These are phyloP conservation scores for Phoenix roebelenii DNA, from an alignment of 176 grass and related monocot species.

Conservation along the genomic window DNA sequence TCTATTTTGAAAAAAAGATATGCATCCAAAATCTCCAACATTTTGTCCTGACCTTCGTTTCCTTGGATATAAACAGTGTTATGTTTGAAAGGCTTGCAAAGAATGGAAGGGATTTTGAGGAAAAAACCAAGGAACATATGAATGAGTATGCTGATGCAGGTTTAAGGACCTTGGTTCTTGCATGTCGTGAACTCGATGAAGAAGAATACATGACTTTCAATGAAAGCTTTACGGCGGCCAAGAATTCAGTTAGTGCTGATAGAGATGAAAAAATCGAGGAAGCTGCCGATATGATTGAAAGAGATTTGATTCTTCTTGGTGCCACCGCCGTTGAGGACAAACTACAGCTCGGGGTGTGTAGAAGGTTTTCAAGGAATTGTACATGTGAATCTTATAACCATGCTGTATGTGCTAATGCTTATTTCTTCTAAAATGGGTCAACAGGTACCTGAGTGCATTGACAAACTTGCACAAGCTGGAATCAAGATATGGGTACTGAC, in stretches of 20 bases:
- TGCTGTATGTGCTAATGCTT: background rate
- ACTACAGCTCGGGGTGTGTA: slow-evolving; percentile 7
- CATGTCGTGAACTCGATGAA: slow-evolving; percentile 57
- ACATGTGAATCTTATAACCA: too few relatives aligned
- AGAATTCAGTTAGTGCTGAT: slow-evolving; percentile 56
- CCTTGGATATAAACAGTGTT: slow-evolving; percentile 37
- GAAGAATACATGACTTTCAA: slow-evolving; percentile 55
- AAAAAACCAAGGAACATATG: slow-evolving; percentile 71
- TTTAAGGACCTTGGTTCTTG: slow-evolving; percentile 77
- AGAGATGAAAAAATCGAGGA: slow-evolving; percentile 32
- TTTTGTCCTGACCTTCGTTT: too few relatives aligned
- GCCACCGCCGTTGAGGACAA: slow-evolving; percentile 21
- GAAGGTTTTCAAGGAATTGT: too few relatives aligned
- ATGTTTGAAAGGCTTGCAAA: slow-evolving; percentile 72
- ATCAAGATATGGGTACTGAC: slow-evolving; percentile 98
- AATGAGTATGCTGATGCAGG: slow-evolving; percentile 81
- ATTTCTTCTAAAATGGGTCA: background rate
- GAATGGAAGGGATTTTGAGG: slow-evolving; percentile 27
- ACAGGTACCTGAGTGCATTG: slow-evolving; percentile 90
- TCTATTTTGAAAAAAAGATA: too few relatives aligned
- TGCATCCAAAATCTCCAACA: too few relatives aligned
- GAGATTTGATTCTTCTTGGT: slow-evolving; percentile 22
- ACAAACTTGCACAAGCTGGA: slow-evolving; percentile 93
- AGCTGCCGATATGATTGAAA: slow-evolving; percentile 20
- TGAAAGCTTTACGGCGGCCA: slow-evolving; percentile 45